These are phyloP conservation scores for Claviceps spartinae DNA, from an alignment of 2,329 filamentous ascomycete species.

Conservation along the genomic window DNA sequence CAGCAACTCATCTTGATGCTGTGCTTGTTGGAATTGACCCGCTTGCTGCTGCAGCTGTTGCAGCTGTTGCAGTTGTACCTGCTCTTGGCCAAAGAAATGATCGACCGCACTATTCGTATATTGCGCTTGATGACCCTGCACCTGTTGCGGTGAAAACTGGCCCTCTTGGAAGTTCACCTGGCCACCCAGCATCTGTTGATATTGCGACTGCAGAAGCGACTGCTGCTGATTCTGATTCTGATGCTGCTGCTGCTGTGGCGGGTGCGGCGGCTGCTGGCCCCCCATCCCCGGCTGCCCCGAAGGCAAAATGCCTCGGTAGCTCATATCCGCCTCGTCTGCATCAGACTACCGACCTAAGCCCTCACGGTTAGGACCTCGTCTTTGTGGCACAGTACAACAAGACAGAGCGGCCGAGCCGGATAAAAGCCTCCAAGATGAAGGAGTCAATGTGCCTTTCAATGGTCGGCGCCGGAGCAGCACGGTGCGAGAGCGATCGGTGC, in stretches of 20 bases:
- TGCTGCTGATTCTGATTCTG: conserved; percentile 8
- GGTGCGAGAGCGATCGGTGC: background rate
- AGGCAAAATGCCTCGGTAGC: conserved; percentile 20
- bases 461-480: background rate
- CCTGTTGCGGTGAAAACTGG: conserved; percentile 13
- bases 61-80: conserved; percentile 13
- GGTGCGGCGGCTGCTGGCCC: conserved; percentile 12
- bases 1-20: conserved; percentile 14
- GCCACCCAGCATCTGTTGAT: conserved; percentile 12
- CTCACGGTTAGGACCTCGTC: background rate
- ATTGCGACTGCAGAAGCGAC: background rate
- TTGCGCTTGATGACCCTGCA: conserved; percentile 10
- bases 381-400: background rate
- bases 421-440: background rate
- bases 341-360: conserved; percentile 4
- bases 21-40: conserved; percentile 7
- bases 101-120: conserved; percentile 4
- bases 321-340: conserved; percentile 19
- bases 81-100: conserved; percentile 9
- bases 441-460: background rate
- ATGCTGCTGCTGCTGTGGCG: conserved; percentile 10
- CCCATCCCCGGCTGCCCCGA: conserved; percentile 16
- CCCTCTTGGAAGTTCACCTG: conserved; percentile 13
- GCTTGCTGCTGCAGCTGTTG: conserved; percentile 11
- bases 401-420: background rate